phyloP scores from a whole-genome alignment of 176 grass and related monocot genomes.

The Triticum monococcum region DNA sequence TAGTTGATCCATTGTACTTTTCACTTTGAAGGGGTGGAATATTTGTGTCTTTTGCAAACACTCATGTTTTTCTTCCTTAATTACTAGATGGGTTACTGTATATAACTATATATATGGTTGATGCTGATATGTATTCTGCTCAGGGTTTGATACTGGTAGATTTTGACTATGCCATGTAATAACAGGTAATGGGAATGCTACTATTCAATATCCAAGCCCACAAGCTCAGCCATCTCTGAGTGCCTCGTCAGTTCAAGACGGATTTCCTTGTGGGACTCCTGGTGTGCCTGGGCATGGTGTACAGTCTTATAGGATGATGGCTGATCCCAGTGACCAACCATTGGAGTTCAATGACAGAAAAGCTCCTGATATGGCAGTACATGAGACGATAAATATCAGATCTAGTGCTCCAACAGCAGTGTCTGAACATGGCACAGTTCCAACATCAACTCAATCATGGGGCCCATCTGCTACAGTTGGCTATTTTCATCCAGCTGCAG shows the following conservation, averaged over 20 bases:
- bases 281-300: conserved; percentile 39
- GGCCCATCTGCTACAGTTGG: conserved; percentile 52
- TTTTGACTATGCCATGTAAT: conserved; percentile 41
- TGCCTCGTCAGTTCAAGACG: conserved; percentile 61
- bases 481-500: conserved; percentile 45
- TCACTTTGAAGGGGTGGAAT: neutral
- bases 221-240: conserved; percentile 41
- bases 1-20: neutral
- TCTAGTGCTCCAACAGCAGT: conserved; percentile 35
- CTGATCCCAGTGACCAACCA: conserved; percentile 61
- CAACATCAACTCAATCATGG: conserved; percentile 63
- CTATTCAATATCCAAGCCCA: conserved; percentile 48
- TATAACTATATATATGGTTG: neutral
- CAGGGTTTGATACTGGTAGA: neutral
- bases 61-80: neutral
- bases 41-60: neutral
- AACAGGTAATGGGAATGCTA: conserved; percentile 45
- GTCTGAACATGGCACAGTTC: conserved; percentile 50
- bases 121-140: conserved; percentile 9
- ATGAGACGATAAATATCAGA: conserved; percentile 44
- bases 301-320: conserved; percentile 29
- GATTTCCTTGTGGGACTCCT: conserved; percentile 36
- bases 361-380: conserved; percentile 47
- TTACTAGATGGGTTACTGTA: neutral
- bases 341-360: conserved; percentile 60